Percentiles rank a stretch among this genome's conserved stretches.
Conservation (phyloP, 805 yeast species). For the Monosporozyma solicola region DNA sequence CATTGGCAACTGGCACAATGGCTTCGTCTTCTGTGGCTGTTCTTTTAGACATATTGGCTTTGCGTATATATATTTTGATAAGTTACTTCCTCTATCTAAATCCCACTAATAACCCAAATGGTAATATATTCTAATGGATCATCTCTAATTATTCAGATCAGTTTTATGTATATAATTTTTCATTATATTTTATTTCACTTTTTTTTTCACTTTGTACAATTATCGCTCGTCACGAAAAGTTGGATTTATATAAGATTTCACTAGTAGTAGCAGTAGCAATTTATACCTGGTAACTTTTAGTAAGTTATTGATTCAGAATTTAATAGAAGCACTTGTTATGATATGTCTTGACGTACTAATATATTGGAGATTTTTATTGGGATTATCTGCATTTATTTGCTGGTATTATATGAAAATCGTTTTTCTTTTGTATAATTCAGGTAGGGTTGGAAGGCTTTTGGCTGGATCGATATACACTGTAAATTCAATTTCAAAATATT, state of each 20-base stretch:
- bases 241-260: background rate
- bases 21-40: slow-evolving; percentile 6
- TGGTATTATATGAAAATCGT: no score
- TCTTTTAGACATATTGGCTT: slow-evolving; percentile 19
- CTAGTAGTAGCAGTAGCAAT: background rate
- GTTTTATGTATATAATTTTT: background rate
- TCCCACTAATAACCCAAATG: background rate
- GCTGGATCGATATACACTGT: no score
- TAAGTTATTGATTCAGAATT: no score
- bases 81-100: background rate
- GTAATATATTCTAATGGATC: background rate
- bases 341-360: no score
- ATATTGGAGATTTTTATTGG: no score
- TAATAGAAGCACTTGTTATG: no score
- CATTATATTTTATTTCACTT: background rate
- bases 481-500: no score
- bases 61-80: background rate
- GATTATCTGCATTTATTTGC: no score
- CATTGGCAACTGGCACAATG: background rate
- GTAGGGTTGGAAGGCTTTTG: no score
- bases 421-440: no score
- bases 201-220: background rate
- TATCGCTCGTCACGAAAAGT: background rate
- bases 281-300: no score
- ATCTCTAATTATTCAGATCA: background rate